A percentile compares a stretch with the other conserved stretches of the same genome.
Evolutionary conservation across 169 alveolate species (phyloP).

Genomic region (Eimeria brunetti): DNA sequence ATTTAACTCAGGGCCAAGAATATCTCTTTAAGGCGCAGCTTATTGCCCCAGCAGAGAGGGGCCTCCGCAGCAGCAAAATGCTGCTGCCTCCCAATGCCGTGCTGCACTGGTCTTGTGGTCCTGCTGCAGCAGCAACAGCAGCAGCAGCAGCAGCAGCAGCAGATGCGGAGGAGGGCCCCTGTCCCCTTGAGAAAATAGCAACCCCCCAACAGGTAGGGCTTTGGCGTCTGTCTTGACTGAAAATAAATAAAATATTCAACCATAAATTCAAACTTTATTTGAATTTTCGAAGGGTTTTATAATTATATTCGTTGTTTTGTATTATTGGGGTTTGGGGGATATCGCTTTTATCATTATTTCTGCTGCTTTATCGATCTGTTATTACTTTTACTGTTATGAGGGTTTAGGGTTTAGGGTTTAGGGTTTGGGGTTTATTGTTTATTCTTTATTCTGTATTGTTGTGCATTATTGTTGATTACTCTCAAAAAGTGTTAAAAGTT

Average conservation of each 20-base stretch:
- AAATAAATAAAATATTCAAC: no score
- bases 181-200: not conserved
- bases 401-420: not conserved
- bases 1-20: conserved; percentile 48
- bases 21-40: conserved; percentile 57
- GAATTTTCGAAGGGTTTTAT: no score
- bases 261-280: no score
- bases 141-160: not conserved
- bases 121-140: not conserved
- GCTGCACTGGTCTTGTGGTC: conserved; percentile 5
- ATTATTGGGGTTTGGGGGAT: no score
- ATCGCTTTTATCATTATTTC: no score
- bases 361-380: no score
- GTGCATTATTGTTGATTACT: no score
- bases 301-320: no score
- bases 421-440: not conserved
- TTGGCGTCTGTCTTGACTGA: no score
- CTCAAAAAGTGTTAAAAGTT: no score
- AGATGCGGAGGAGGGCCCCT: not conserved
- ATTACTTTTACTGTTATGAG: no score
- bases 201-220: conserved; percentile 7
- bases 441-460: not conserved
- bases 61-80: not conserved
- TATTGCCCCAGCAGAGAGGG: not conserved
- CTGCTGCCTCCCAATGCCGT: conserved; percentile 35